phyloP scores from a whole-genome alignment of 2,329 filamentous ascomycete species.

The Helotiales sp. region DNA sequence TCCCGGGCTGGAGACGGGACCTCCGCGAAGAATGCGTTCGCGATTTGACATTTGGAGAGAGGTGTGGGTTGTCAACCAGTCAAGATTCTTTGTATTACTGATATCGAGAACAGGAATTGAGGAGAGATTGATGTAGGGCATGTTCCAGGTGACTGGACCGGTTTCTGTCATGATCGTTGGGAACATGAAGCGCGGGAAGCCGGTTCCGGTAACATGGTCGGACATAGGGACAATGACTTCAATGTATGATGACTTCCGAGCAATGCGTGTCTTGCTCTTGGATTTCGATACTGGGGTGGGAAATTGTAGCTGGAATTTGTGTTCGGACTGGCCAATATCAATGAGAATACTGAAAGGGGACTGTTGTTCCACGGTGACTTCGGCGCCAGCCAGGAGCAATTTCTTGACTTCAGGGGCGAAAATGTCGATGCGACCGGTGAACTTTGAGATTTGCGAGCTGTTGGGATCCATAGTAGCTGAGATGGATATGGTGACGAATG shows the following conservation, averaged over 20 bases:
- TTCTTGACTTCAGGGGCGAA: neutral
- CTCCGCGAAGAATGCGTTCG: neutral
- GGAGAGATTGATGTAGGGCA: slow-evolving; percentile 5
- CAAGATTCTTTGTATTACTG: neutral
- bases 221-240: slow-evolving; percentile 8
- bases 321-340: neutral
- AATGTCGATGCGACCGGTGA: slow-evolving; percentile 5
- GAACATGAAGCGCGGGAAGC: neutral
- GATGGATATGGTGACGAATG: neutral
- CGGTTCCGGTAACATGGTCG: neutral
- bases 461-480: slow-evolving; percentile 1
- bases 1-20: neutral
- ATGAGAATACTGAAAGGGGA: neutral
- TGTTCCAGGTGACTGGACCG: slow-evolving; percentile 1
- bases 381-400: neutral
- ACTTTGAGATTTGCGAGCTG: neutral
- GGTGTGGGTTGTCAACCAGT: slow-evolving; percentile 3
- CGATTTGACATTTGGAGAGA: neutral
- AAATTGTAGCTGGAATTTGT: too few relatives aligned
- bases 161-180: neutral
- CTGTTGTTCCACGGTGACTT: neutral
- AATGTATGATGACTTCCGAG: slow-evolving; percentile 10
- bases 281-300: slow-evolving; percentile 1
- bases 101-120: slow-evolving; percentile 9
- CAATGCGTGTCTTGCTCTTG: slow-evolving; percentile 2